Evolutionary conservation across 306 rosid species (phyloP).

Genomic region (Vigna unguiculata): DNA sequence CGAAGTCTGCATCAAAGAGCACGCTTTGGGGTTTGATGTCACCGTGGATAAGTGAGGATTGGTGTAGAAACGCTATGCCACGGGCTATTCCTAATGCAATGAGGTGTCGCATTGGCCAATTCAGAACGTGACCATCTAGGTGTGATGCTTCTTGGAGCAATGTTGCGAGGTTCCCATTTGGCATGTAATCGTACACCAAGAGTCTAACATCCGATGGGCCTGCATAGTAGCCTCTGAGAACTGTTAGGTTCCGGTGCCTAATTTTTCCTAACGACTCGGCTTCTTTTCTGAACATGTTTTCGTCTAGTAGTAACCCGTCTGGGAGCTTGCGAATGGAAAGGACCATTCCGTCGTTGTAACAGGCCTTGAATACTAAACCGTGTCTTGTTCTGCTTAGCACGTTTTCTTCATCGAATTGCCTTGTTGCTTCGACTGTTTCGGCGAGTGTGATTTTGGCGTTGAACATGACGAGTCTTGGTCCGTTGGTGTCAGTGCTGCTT

Average conservation of each 20-base stretch:
- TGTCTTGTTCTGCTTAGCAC: conserved; percentile 23
- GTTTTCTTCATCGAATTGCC: conserved; percentile 15
- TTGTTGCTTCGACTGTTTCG: conserved; percentile 13
- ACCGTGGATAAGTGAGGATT: not conserved
- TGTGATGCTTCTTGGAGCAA: conserved; percentile 17
- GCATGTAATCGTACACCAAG: conserved; percentile 14
- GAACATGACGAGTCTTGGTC: conserved; percentile 21
- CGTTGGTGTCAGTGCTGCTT: conserved; percentile 8
- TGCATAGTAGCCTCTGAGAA: conserved; percentile 20
- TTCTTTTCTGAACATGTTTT: conserved; percentile 26
- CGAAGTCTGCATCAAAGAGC: conserved; percentile 18
- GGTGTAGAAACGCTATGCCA: conserved; percentile 10
- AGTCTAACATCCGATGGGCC: not conserved
- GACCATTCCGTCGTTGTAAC: conserved; percentile 22
- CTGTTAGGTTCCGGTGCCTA: conserved; percentile 16
- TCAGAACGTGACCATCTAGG: conserved; percentile 4
- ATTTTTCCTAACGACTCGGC: not conserved
- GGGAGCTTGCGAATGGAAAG: conserved; percentile 25
- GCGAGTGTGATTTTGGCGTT: conserved; percentile 24
- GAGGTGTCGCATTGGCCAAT: conserved; percentile 29
- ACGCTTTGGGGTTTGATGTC: conserved; percentile 16
- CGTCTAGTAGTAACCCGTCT: not conserved
- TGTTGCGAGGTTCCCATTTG: conserved; percentile 20
- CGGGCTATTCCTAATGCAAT: conserved; percentile 20
- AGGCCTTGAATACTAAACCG: conserved; percentile 15